Base-by-base conservation (phyloP, 495 filamentous ascomycete genomes). In the Usnea hakonensis region DNA sequence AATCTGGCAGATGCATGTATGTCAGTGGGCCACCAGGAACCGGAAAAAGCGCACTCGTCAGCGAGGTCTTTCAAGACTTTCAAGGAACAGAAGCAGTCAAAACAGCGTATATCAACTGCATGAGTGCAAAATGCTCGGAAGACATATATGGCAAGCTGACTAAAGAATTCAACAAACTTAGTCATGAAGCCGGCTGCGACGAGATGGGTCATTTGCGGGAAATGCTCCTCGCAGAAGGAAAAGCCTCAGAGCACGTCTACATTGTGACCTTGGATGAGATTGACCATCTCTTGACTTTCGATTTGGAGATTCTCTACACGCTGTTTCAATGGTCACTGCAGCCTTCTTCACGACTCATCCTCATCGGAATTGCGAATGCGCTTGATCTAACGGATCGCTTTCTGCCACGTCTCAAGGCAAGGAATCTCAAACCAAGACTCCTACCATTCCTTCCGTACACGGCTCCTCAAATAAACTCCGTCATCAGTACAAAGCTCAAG, bases 311-410 rank as follows among this genome's bases (percentile, higher is more conserved):
- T 41, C 79, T 99, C 19, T 95, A 96, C 73, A 88, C 84, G 33
- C 74, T 99, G 37, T 97, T 99, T 63, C 90, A 96, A 67, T 96
- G 91, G 90, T 92, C 95, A 17, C 77, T 97, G 62, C 82, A 87
- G 26, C 81, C 78, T 58, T 82, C 82, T 7, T 97, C 93, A 3
- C 84, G 83, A 13, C 83, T 99, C 3, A 75, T 93, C 28, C 75
- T 97, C 30, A 81, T 99, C 43, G 94, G 94, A 43, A 97, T 99
- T 68, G 95, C 94, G 55, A 99, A 99, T 68, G 95, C 94, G 2
- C 80, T 99, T 58, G 94, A 99, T 69, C 76, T 99, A 44, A 97
- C 95, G 0, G 92, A 97, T 69, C 89, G 95, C 23, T 95, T 96
- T 64, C 83, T 99, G 21, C 94, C 95, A 38, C 88, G 94, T 14